phyloP scores from a whole-genome alignment of 164 flowering plant species.

The Malania oleifera region DNA sequence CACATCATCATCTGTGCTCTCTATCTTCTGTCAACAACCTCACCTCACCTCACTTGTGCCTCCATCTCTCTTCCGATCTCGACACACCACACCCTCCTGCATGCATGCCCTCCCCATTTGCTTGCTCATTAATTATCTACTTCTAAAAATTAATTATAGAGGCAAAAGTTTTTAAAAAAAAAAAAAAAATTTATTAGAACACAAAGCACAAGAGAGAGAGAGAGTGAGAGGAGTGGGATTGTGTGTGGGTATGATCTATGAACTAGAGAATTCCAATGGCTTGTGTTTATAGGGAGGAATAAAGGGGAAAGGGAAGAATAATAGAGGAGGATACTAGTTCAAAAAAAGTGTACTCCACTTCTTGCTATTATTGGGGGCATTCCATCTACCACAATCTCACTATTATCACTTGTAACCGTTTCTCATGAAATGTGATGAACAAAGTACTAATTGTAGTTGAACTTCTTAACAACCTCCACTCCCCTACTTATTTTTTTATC shows the following conservation, averaged over 20 bases:
- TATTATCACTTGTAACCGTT: conserved; percentile 13
- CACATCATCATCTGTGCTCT: conserved; percentile 51
- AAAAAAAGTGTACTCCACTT: no score
- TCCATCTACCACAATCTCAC: no score
- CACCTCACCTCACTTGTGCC: conserved; percentile 21
- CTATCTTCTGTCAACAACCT: conserved; percentile 58
- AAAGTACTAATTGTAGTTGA: conserved; percentile 3
- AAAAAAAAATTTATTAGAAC: conserved; percentile 5
- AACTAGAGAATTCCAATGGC: not conserved
- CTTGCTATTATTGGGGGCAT: no score
- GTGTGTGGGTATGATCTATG: conserved; percentile 7
- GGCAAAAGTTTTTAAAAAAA: not conserved
- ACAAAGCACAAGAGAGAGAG: not conserved
- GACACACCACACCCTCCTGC: no score
- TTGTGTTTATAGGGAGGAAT: conserved; percentile 19
- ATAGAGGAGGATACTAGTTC: conserved; percentile 1
- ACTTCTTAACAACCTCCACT: conserved; percentile 15
- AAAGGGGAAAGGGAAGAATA: no score
- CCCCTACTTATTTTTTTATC: no score
- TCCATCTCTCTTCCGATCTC: conserved; percentile 7
- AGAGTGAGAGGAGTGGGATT: not conserved
- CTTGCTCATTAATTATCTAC: not conserved
- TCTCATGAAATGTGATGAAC: conserved; percentile 12
- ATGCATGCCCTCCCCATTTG: not conserved
- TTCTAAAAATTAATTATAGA: not conserved